These are phyloP conservation scores for Cenococcum geophilum DNA, from an alignment of 495 filamentous ascomycete genomes.

Conservation along the genomic window DNA sequence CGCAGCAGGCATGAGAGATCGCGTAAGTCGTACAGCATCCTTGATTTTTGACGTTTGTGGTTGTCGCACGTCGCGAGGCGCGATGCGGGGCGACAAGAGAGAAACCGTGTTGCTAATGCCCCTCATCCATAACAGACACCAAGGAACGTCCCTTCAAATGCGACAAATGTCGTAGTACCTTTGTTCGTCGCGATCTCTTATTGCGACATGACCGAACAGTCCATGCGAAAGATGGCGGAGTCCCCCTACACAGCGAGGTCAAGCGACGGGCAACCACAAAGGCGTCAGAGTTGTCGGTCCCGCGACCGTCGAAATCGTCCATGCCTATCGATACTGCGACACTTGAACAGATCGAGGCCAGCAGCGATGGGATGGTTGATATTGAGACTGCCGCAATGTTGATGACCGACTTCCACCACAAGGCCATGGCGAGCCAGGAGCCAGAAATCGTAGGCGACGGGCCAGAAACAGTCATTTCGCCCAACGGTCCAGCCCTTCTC, in stretches of 20 bases:
- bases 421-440: slow-evolving; percentile 72
- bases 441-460: slow-evolving; percentile 58
- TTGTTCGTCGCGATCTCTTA: slow-evolving; percentile 92
- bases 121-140: slow-evolving; percentile 60
- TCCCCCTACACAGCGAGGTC: slow-evolving; percentile 88
- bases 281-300: slow-evolving; percentile 54
- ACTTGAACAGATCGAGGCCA: slow-evolving; percentile 90
- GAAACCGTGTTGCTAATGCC: slow-evolving; percentile 28
- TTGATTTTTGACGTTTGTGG: slow-evolving; percentile 11
- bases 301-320: slow-evolving; percentile 70
- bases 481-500: slow-evolving; percentile 46
- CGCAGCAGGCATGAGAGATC: slow-evolving; percentile 94
- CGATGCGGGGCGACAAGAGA: slow-evolving; percentile 24
- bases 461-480: slow-evolving; percentile 65
- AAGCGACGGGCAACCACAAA: slow-evolving; percentile 77
- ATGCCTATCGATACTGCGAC: slow-evolving; percentile 81
- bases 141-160: slow-evolving; percentile 99
- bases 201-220: slow-evolving; percentile 97
- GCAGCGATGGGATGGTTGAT: slow-evolving; percentile 91
- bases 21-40: slow-evolving; percentile 61
- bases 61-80: slow-evolving; percentile 10
- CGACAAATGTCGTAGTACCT: slow-evolving; percentile 95
- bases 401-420: slow-evolving; percentile 97
- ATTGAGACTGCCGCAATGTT: slow-evolving; percentile 98
- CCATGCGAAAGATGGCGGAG: slow-evolving; percentile 96